Evolutionary conservation across 805 yeast species (phyloP), one percentile per base, ranked within the genome.

Genomic region (Pichia sporocuriosa): DNA sequence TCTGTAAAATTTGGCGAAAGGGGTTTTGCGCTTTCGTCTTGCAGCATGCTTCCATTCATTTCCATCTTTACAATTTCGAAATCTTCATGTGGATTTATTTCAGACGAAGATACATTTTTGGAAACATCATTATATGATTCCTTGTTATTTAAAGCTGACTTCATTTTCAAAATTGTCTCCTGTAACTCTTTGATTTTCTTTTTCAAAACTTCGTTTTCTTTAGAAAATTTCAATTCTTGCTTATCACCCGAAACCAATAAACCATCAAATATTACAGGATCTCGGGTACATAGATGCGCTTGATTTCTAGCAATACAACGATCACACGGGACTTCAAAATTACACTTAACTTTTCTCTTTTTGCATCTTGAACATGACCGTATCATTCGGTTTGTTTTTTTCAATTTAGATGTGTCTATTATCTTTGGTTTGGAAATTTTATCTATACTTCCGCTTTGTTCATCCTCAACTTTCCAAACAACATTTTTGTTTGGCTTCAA

Each of bases 281-380:
- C 69, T 37, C 63, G 48, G 6, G 55, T 43, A 44, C 69, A 64
- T 15, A 54, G 32, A 42, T 55, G 59, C 3, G 55, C 64, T 33
- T 53, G 45, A 32, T 59, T 57, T 40, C 66, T 47, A 8, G 53
- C 50, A 13, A 62, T 58, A 44, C 79, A 70, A 13, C 63, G 61
- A 28, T 66, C 62, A 48, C 79, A 73, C 1, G 79, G 78, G 21
- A 58, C 57, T 24, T 61, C 61, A 15, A 72, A 69, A 50, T 73
- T 68, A 51, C 79, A 73, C 47, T 69, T 72, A 39, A 69, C 70
- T 52, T 73, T 72, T 25, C 74, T 57, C 44, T 59, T 62, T 32
- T 72, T 59, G 51, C 79, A 73, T 39, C 62, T 61, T 41, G 61
- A 63, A 50, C 79, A 73, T 3, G 75, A 72, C 40, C 62, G 54